Evolutionary conservation across 2,329 filamentous ascomycete genomes (phyloP), one percentile per base, ranked within the genome.

Genomic region (Aschersonia sp.): DNA sequence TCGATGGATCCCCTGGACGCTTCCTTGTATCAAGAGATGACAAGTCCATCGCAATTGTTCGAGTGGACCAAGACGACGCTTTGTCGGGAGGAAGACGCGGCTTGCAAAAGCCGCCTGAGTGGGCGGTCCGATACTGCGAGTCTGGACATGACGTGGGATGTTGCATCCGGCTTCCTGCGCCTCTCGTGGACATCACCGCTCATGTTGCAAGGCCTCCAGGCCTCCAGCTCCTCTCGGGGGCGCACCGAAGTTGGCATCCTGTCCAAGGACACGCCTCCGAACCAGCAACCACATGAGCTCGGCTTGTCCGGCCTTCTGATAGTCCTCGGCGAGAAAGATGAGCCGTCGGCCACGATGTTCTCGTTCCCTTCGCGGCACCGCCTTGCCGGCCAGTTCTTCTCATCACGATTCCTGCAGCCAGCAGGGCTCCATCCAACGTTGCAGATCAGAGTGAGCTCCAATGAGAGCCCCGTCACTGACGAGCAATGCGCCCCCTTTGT

Each of bases 381-480:
- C 39, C 78, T 84, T 54, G 68, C 74, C 10, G 57, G 63, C 2
- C 62, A 69, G 0, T 73, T 66, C 46, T 94, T 87, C 62, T 72
- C 69, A 0, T 72, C 80, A 22, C 64, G 65, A 1, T 88, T 94
- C 58, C 60, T 77, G n/a, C 53, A 69, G 2, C 88, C 88, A 1
- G 83, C 81, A 0, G 89, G 90, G 7, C 73, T 95, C 8, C 90
- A 95, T 64, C 90, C 90, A 2, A 85, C 80, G 0, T 70, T 95
- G 50, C 76, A 81, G 55, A 71, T 94, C 46, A 72, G 67, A 2
- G 67, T 95, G 37, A 72, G 74, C 43, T 68, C 70, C 4, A 66
- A 66, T 30, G 60, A 69, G 29, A 65, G 75, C 12, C 74, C 74
- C 0, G 65, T 70, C 55, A 60, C 73, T 45, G 72, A 74, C 42